phyloP scores from a whole-genome alignment of 2,329 filamentous ascomycete species.

The Hymenoscyphus repandus region DNA sequence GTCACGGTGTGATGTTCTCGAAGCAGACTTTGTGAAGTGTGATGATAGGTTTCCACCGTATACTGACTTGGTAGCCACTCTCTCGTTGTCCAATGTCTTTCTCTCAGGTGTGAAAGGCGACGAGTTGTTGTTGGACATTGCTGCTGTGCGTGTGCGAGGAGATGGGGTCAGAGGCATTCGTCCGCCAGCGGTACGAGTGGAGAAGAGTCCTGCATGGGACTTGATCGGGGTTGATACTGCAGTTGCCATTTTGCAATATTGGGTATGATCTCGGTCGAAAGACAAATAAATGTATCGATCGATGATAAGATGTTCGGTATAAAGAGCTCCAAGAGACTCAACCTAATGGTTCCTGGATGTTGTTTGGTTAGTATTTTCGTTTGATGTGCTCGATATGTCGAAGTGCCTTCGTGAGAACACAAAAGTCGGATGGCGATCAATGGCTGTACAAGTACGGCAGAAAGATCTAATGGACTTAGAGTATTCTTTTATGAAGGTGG shows the following conservation, averaged over 20 bases:
- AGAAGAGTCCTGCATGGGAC: slow-evolving; percentile 90
- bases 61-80: slow-evolving; percentile 58
- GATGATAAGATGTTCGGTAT: slow-evolving; percentile 31
- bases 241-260: slow-evolving; percentile 68
- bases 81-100: slow-evolving; percentile 49
- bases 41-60: slow-evolving; percentile 76
- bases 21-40: slow-evolving; percentile 66
- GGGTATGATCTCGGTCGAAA: slow-evolving; percentile 39
- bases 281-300: slow-evolving; percentile 46
- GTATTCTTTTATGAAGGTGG: slow-evolving; percentile 27
- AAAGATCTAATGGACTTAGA: slow-evolving; percentile 42
- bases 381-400: slow-evolving; percentile 44
- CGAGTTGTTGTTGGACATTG: slow-evolving; percentile 50
- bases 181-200: slow-evolving; percentile 85
- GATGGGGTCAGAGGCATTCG: slow-evolving; percentile 93
- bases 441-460: slow-evolving; percentile 37
- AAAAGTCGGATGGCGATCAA: slow-evolving; percentile 45
- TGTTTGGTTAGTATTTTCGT: slow-evolving; percentile 42
- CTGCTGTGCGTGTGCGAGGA: slow-evolving; percentile 59
- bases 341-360: slow-evolving; percentile 51
- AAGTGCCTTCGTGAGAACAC: slow-evolving; percentile 40
- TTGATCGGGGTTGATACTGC: slow-evolving; percentile 87
- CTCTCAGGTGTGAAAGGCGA: slow-evolving; percentile 76
- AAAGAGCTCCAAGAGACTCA: slow-evolving; percentile 55
- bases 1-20: slow-evolving; percentile 67